Evolutionary conservation across 257 asterid species (phyloP).

Genomic region (Knoxia roxburghii): DNA sequence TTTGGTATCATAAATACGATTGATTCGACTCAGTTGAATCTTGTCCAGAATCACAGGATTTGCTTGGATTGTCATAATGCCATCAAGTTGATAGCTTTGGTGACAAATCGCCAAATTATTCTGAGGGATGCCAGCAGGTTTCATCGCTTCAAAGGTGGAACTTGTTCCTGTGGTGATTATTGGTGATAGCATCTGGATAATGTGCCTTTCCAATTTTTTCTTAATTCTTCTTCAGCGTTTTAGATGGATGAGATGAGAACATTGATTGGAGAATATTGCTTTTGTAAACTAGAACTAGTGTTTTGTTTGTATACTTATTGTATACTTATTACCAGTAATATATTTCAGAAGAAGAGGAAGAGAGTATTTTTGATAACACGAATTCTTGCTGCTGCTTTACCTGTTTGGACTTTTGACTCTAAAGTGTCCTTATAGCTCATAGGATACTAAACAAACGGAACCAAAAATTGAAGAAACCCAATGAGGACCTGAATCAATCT

Average conservation of each 20-base stretch:
- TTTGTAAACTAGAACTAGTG: background rate
- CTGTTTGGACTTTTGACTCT: too few relatives aligned
- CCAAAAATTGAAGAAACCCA: too few relatives aligned
- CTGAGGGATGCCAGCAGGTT: slow-evolving; percentile 79
- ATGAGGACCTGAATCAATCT: too few relatives aligned
- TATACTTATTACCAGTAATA: background rate
- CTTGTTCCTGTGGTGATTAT: slow-evolving; percentile 85
- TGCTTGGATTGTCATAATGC: slow-evolving; percentile 72
- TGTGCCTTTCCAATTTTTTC: background rate
- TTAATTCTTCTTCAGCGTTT: background rate
- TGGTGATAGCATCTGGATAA: slow-evolving; percentile 40
- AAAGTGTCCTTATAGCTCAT: too few relatives aligned
- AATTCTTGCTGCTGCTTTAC: too few relatives aligned
- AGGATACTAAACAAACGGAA: too few relatives aligned
- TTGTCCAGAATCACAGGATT: slow-evolving; percentile 78
- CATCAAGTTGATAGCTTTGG: slow-evolving; percentile 51
- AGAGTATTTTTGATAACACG: background rate
- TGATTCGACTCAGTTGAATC: slow-evolving; percentile 59
- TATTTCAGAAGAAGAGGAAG: slow-evolving; percentile 8
- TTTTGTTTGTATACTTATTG: background rate
- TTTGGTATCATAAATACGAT: slow-evolving; percentile 71
- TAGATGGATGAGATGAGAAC: background rate
- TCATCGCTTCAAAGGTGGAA: slow-evolving; percentile 61
- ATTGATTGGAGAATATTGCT: background rate
- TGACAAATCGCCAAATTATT: slow-evolving; percentile 49